These are phyloP conservation scores for Penicillium polonicum DNA, from an alignment of 2,329 filamentous ascomycete genomes.

Conservation along the genomic window DNA sequence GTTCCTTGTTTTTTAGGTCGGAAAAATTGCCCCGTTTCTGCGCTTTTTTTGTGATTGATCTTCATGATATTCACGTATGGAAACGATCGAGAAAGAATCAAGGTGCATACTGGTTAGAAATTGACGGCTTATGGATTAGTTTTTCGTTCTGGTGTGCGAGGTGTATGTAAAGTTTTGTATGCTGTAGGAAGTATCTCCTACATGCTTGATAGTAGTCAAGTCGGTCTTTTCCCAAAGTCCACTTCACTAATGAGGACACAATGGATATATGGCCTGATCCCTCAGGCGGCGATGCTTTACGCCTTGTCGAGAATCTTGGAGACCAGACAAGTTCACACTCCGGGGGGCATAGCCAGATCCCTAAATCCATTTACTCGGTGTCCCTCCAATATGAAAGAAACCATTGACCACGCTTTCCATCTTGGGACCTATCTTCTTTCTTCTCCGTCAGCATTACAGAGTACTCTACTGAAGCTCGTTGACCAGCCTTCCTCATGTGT, in stretches of 20 bases:
- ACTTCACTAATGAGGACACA: not conserved
- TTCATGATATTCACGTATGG: slow-evolving; percentile 17
- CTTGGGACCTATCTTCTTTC: not conserved
- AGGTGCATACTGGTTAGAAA: slow-evolving; percentile 16
- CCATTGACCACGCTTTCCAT: not conserved
- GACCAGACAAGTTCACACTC: not conserved
- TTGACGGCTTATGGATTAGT: slow-evolving; percentile 15
- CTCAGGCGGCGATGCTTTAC: not conserved
- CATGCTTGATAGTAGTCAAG: not conserved
- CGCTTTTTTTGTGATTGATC: slow-evolving; percentile 16
- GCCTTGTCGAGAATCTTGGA: not conserved
- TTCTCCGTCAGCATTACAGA: not conserved
- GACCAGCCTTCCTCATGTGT: no score
- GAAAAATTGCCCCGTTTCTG: slow-evolving; percentile 19
- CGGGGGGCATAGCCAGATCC: not conserved
- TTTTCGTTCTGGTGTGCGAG: not conserved
- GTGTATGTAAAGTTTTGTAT: not conserved
- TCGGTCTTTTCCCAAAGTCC: not conserved
- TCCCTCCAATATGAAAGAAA: not conserved
- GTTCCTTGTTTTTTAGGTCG: slow-evolving; percentile 15
- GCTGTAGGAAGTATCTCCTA: not conserved
- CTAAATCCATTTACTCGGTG: not conserved
- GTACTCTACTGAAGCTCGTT: not conserved
- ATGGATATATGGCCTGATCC: not conserved
- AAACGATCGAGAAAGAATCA: slow-evolving; percentile 17